Base-by-base conservation (phyloP, 495 filamentous ascomycete genomes). In the Sabuloglossum arenarium region DNA sequence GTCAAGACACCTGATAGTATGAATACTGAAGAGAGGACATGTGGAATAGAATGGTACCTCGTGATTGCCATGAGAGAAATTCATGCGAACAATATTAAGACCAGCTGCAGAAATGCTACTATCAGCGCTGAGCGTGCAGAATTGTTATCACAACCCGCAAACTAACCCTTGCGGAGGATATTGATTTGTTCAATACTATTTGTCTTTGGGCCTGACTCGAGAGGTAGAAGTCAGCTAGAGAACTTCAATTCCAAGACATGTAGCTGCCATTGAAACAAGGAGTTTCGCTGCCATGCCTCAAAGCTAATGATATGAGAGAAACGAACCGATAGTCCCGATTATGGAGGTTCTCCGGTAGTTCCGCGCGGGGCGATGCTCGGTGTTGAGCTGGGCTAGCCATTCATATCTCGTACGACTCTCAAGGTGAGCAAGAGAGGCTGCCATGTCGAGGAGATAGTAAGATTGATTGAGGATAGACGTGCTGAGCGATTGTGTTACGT, bases 31-130 rank as follows among this genome's bases (percentile, higher is more conserved):
- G 53, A 45, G 59, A 55, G 23, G 34, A 27, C 9, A n/a, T n/a
- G n/a, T n/a, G n/a, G n/a, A n/a, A n/a, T n/a, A n/a, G 37, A n/a
- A 27, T 1, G 67, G 59, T 65, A 82, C 79, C 70, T 93, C 89
- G 70, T 98, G 88, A 61, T 85, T 84, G 62, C 91, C 91, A 69
- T 98, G 91, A 60, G 90, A 96, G 70, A 97, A 98, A 80, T 98
- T 98, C 88, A 95, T 93, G 69, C 91, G 93, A 60, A 96, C 91
- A 59, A 98, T 88, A 70, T 96, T 96, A 60, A 96, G 80, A 69
- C 91, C 91, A 60, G 80, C 82, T 82, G 58, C 59, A 43, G 34
- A 43, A 43, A 21, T 21, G n/a, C 39, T 5, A 23, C n/a, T 4
- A 5, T 43, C 39, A 43, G 39, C 21, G 10, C 19, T n/a, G 3